Evolutionary conservation across 1,284 basidiomycete species (phyloP), one percentile per base, ranked within the genome.

Genomic region (Cryptococcus hybrid): DNA sequence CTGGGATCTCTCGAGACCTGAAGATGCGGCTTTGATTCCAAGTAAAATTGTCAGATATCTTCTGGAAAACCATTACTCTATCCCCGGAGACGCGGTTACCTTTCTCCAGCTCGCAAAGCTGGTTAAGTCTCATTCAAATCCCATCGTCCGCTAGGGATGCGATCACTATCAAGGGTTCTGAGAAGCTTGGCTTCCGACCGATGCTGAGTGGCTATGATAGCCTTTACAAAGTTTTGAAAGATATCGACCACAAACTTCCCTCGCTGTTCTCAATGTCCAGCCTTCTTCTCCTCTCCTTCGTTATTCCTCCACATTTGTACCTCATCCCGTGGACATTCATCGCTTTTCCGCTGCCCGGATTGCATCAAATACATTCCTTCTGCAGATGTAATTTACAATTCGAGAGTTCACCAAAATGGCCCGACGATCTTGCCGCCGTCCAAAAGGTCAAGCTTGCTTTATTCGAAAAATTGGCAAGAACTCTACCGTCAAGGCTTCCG

Each of bases 401-500:
- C 67, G 93, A 96, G 76, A 88, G 87, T 59, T 95, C 92, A 0
- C 87, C 88, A 0, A 84, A 85, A 63, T 99, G 96, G 96, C 96
- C 96, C 0, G 93, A 98, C 70, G 93, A 99, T 67, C 82, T 99
- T 1, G 83, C 82, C 13, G 92, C 93, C 0, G 89, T 98, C 48
- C 94, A 97, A 76, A 92, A 92, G 66, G 89, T 94, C 79, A 99
- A 99, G 77, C 82, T 96, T 2, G 95, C 95, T 0, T 88, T 99
- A 73, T 85, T 95, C 60, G 92, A 93, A 69, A 83, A 84, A 35
- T 81, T 91, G 2, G 89, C 88, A 0, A 78, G 80, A 11, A 81
- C 83, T 1, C 80, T 95, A 47, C 84, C 86, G 82, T 71, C 75
- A 7, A 70, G 80, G 1, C 73, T 82, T 1, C 65, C 80, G 0